Evolutionary conservation across 202 grass and related monocot species (phyloP).

Genomic region (Dendrocalamus latiflorus): DNA sequence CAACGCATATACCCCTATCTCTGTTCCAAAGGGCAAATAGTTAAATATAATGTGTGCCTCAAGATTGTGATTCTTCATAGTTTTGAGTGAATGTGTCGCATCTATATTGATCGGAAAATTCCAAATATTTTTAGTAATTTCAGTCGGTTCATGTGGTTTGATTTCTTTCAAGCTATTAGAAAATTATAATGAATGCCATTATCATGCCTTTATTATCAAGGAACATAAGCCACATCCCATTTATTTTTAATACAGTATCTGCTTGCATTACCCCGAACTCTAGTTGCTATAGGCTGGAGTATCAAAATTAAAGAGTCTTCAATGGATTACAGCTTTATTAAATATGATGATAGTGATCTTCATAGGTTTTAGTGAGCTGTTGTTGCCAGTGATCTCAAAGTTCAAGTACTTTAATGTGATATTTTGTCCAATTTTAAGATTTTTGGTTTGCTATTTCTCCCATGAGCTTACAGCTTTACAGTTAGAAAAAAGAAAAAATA

Average conservation of each 20-base stretch:
- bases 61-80: constrained; percentile 16
- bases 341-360: constrained; percentile 9
- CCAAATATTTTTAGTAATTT: background rate
- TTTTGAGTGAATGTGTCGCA: background rate
- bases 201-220: constrained; percentile 18
- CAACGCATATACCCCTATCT: background rate
- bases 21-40: background rate
- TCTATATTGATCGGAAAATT: background rate
- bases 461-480: background rate
- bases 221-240: constrained; percentile 37
- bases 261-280: constrained; percentile 8
- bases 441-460: background rate
- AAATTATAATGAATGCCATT: background rate
- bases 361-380: background rate
- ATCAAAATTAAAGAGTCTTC: constrained; percentile 8
- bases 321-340: constrained; percentile 15
- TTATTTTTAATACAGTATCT: constrained; percentile 5
- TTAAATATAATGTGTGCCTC: background rate
- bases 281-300: background rate
- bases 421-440: background rate
- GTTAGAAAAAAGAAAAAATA: background rate
- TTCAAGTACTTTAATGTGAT: background rate
- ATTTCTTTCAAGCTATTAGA: constrained; percentile 1
- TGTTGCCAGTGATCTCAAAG: background rate
- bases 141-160: background rate